Evolutionary conservation across 2,329 filamentous ascomycete genomes (phyloP).

Genomic region (Diaporthe longicolla): DNA sequence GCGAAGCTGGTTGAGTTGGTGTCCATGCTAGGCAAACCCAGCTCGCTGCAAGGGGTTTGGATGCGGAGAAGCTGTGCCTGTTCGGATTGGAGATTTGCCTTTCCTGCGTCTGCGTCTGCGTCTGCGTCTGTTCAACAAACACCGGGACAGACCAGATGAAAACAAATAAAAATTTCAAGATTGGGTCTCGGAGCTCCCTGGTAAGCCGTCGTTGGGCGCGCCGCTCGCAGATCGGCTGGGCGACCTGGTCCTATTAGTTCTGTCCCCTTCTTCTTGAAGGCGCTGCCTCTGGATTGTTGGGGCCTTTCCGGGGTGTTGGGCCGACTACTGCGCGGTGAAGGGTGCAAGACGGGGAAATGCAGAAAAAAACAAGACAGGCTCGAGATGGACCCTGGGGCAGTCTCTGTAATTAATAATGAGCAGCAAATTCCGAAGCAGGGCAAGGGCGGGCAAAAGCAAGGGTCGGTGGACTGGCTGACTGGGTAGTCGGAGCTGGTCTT

Average conservation of each 20-base stretch:
- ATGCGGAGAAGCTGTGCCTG: conserved; percentile 31
- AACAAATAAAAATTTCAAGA: neutral
- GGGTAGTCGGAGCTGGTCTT: conserved; percentile 18
- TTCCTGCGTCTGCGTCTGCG: neutral
- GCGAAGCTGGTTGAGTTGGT: conserved; percentile 75
- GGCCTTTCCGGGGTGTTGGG: conserved; percentile 1
- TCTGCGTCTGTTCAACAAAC: conserved; percentile 5
- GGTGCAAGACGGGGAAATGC: conserved; percentile 15
- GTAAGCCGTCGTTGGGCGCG: conserved; percentile 5
- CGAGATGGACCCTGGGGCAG: conserved; percentile 23
- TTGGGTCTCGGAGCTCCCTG: conserved; percentile 19
- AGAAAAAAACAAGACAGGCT: neutral
- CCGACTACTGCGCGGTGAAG: neutral
- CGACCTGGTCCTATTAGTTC: neutral
- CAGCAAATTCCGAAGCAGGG: conserved; percentile 28
- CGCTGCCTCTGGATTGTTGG: conserved; percentile 23
- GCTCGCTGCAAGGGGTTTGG: conserved; percentile 15
- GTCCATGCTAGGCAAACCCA: conserved; percentile 58
- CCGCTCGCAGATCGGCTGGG: neutral
- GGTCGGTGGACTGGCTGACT: too few species aligned
- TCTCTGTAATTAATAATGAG: conserved; percentile 32
- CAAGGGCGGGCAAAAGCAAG: conserved; percentile 1
- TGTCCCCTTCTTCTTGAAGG: neutral
- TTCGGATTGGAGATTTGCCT: conserved; percentile 28
- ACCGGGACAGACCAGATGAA: neutral